Base-by-base conservation (phyloP, 495 filamentous ascomycete genomes). In the Amorphotheca resinae region DNA sequence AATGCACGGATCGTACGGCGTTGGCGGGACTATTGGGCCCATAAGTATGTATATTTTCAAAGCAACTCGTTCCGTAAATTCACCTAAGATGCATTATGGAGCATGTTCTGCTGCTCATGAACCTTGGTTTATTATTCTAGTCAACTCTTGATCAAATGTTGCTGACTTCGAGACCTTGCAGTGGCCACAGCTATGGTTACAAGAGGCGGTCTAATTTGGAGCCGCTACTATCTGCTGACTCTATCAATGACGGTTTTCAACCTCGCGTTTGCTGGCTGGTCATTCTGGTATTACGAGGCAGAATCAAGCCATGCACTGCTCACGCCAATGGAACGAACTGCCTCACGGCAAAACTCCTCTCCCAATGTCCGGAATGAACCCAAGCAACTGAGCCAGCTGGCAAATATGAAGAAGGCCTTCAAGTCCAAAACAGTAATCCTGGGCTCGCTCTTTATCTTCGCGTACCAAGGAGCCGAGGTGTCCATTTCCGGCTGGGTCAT, bases 401-500 rank as follows among this genome's bases (percentile, higher is more conserved):
- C 48, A 1, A 54, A 51, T 20, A 64, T 66, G 62, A 38, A 60
- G 6, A 46, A 56, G 3, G 61, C 64, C 4, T 58, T 84, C 22
- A 69, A 69, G 42, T 74, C 74, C 41, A 67, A 65, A 39, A 68
- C 73, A 9, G 82, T 84, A 2, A 47, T 88, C 3, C 63, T 87
- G 0, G 80, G 79, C 6, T 77, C 82, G 0, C 51, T 84, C 1
- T 87, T 88, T 61, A 82, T 87, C 59, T 86, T 91, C 57, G 74
- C 77, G 14, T 87, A 88, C 57, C 82, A 87, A 55, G 82, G 81
- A 22, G 81, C 80, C 26, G 82, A 87, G 56, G 82, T 86, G 4
- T 76, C 73, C 15, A 76, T 84, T 51, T 84, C 82, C 41, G 78
- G 83, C 17, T 93, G 83, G 87, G 76, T 87, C 12, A 82, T 87